These are phyloP conservation scores for Kalanchoe fedtschenkoi DNA, from an alignment of 164 flowering plant genomes.

Conservation along the genomic window DNA sequence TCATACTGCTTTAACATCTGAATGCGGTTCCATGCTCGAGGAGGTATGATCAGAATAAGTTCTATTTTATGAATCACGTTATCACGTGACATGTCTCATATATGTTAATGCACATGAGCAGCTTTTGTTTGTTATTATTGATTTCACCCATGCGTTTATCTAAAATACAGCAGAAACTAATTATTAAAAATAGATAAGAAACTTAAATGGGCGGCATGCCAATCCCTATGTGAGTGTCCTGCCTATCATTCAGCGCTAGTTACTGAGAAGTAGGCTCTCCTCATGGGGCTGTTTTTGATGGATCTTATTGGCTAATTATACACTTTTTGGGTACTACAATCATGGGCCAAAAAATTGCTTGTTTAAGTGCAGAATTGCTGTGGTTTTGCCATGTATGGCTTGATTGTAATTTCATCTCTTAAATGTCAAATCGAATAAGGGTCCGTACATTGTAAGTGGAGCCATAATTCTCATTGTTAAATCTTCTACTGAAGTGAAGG, in stretches of 20 bases:
- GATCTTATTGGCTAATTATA: not conserved
- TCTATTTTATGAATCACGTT: not conserved
- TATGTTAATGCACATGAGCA: not conserved
- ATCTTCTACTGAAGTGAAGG: not conserved
- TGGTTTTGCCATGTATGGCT: not conserved
- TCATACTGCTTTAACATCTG: slow-evolving; percentile 92
- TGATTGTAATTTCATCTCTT: not conserved
- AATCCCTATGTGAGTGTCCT: not conserved
- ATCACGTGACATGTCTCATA: not conserved
- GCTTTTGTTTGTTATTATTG: not conserved
- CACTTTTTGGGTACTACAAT: not conserved
- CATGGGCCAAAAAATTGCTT: not conserved
- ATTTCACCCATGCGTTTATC: not conserved
- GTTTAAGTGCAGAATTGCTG: not conserved
- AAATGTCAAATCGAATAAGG: not conserved
- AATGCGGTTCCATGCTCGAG: slow-evolving; percentile 97
- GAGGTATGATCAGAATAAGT: slow-evolving; percentile 47
- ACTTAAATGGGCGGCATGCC: too few relatives aligned
- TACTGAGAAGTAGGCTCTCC: not conserved
- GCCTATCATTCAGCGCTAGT: not conserved
- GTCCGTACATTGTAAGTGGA: not conserved
- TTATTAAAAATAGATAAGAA: not conserved
- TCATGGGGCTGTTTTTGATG: not conserved
- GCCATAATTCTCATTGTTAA: not conserved
- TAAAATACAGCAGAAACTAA: not conserved